Evolutionary conservation across 371 early-diverging fungal species (phyloP), one percentile per base, ranked within the genome.

Genomic region (Mortierella sp.): DNA sequence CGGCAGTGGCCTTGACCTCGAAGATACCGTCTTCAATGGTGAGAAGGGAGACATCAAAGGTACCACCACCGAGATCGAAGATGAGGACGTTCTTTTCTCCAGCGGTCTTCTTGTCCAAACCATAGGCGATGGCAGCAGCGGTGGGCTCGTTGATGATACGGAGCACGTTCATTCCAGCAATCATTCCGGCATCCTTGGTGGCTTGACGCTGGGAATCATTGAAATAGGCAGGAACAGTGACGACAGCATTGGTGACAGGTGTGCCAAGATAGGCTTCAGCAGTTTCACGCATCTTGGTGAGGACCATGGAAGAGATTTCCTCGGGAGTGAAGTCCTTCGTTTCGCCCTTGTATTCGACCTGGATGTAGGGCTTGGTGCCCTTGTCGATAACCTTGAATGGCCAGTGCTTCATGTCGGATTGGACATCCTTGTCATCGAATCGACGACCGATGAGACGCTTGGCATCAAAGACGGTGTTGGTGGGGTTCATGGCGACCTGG

Each of bases 101-200:
- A 31, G 39, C 40, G 0, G 82, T 64, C 85, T 93, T 91, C 85
- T 93, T 96, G 86, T 95, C 96, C 60, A 97, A 84, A 79, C 96
- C 98, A 83, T 98, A 98, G 65, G 98, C 97, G 67, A 98, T 95
- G 79, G 99, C 99, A 52, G 99, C 99, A 49, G 99, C 98, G 29
- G 97, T 97, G 64, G 99, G 99, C 86, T 99, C 99, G 89, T 95
- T 95, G 82, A 98, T 95, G 82, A 98, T 96, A 82, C 99, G 94
- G 79, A 96, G 89, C 31, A 98, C 95, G 87, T 96, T 95, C 68
- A 99, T 83, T 43, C 98, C 99, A 25, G 98, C 86, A 79, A 98
- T 95, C 78, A 85, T 82, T 80, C 97, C 99, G 54, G 99, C 96
- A 80, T 96, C 96, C 90, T 97, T 98, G 81, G 98, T 98, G 66